Evolutionary conservation across 345 rosid genomes (phyloP).

Genomic region (Moringa oleifera): DNA sequence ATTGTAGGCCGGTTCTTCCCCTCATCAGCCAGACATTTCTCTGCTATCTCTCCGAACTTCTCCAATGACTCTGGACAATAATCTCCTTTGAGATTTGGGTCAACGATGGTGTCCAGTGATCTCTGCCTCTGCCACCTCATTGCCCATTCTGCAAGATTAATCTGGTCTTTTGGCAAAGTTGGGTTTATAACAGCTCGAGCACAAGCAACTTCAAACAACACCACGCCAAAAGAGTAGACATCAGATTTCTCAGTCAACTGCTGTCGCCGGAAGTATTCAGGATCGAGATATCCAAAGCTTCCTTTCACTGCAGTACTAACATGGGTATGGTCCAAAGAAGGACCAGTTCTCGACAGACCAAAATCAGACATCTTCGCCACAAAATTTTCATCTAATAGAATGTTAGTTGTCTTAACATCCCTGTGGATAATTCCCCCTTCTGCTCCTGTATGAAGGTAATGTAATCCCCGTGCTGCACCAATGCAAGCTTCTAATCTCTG

Average conservation of each 20-base stretch:
- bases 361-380: conserved; percentile 94
- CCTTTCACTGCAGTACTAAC: conserved; percentile 97
- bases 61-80: conserved; percentile 60
- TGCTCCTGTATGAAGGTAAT: conserved; percentile 90
- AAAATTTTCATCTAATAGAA: conserved; percentile 64
- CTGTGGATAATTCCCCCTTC: conserved; percentile 86
- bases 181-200: conserved; percentile 92
- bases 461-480: conserved; percentile 83
- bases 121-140: conserved; percentile 67
- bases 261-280: conserved; percentile 78
- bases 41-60: conserved; percentile 87
- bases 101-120: conserved; percentile 63
- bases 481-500: conserved; percentile 77
- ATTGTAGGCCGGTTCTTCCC: conserved; percentile 83
- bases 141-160: conserved; percentile 95
- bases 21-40: conserved; percentile 78
- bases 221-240: conserved; percentile 87
- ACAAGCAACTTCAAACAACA: conserved; percentile 76
- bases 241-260: conserved; percentile 89
- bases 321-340: conserved; percentile 84
- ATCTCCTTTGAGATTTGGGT: conserved; percentile 44
- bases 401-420: conserved; percentile 89
- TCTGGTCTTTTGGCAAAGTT: conserved; percentile 82
- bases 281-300: conserved; percentile 88
- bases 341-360: conserved; percentile 78